phyloP scores from a whole-genome alignment of 23 red algal species.

The Gracilaria vermiculophylla region DNA sequence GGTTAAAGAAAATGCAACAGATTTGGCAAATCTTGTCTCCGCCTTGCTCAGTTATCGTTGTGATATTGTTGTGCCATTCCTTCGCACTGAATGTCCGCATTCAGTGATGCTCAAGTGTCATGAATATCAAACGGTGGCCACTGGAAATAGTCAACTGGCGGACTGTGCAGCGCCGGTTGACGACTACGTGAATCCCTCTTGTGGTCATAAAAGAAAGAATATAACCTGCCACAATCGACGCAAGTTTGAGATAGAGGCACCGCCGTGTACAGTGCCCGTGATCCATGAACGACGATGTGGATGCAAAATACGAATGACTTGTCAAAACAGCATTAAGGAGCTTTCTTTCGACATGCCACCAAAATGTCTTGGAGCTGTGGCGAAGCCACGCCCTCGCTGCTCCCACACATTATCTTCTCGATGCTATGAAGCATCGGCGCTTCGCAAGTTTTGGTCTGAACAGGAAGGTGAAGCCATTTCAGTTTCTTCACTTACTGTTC shows the following conservation, averaged over 20 bases:
- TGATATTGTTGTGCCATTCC: constrained; percentile 14
- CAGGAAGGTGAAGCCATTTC: constrained; percentile 28
- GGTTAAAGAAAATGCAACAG: not conserved
- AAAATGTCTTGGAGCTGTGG: constrained; percentile 41
- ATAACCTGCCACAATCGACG: constrained; percentile 24
- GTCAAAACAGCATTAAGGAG: constrained; percentile 28
- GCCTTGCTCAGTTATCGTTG: constrained; percentile 6
- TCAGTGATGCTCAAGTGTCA: constrained; percentile 5
- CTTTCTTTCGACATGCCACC: constrained; percentile 4
- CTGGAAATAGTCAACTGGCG: not conserved
- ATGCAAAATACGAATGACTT: constrained; percentile 37
- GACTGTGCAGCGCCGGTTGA: constrained; percentile 20
- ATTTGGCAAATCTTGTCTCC: not conserved
- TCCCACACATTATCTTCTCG: constrained; percentile 30
- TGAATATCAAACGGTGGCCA: not conserved
- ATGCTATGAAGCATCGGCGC: constrained; percentile 30
- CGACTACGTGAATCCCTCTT: constrained; percentile 53
- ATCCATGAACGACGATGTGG: constrained; percentile 40
- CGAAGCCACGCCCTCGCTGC: constrained; percentile 40
- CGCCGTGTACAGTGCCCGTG: constrained; percentile 1
- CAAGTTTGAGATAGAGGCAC: constrained; percentile 21
- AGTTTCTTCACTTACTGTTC: constrained; percentile 1
- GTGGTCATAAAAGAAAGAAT: constrained; percentile 21
- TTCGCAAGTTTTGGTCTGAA: constrained; percentile 26
- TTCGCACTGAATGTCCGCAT: constrained; percentile 49